Evolutionary conservation across 768 basidiomycete genomes (phyloP), one percentile per base, ranked within the genome.

Genomic region (Rhizopogon vinicolor): DNA sequence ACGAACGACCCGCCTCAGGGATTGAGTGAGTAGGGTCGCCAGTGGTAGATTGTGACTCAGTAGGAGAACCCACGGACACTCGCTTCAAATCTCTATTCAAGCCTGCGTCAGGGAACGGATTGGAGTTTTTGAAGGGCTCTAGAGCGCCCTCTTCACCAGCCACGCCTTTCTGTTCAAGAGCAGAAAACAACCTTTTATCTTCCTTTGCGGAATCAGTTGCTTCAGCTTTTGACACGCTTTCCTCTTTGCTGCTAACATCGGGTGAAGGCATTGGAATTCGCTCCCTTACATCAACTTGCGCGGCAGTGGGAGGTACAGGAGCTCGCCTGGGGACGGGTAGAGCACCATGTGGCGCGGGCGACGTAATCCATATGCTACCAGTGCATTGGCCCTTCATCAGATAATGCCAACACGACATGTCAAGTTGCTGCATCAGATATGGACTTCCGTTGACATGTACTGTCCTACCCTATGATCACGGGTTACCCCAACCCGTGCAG

Each of bases 311-410:
- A 2, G 74, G 71, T 9, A 54, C 62, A 41, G 68, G 79, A 0
- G 87, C 87, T 44, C 87, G 74, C 41, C 84, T 76, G 0, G 87
- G 87, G 22, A 90, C 66, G 2, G 87, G 87, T 0, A 87, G 87
- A 6, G 73, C 71, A 1, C 58, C 56, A 2, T 58, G 53, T 39
- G 39, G 52, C 3, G 64, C 71, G 45, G 79, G 77, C 4, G 77
- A 76, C 22, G 22, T 22, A 22, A 22, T 22, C 22, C 22, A 22
- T 22, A 22, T 22, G 22, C 22, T 22, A 22, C 22, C 22, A 22
- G 22, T 22, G 22, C 22, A 22, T 22, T 22, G 22, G 22, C 22
- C 22, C 22, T 22, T 22, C 22, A 22, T 22, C 22, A 22, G 22
- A 22, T 22, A 2, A 22, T 22, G 22, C 22, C 22, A 22, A 22